Base-by-base conservation (phyloP, 495 filamentous ascomycete genomes). In the Clavariopsis aquatica region DNA sequence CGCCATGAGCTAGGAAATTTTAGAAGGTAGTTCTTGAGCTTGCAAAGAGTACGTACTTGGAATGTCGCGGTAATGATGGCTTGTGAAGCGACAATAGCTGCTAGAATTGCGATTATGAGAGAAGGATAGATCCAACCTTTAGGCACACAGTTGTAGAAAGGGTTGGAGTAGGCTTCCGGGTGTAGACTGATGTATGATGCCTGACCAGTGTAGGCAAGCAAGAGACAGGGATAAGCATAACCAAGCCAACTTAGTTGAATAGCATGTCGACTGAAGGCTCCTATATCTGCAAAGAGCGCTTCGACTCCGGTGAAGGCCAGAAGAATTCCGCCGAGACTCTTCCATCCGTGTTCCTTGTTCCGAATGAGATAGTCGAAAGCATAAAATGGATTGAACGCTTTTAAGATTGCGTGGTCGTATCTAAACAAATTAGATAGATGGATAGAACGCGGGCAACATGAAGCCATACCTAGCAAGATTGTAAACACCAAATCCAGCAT, bases 31-130 rank as follows among this genome's bases (percentile, higher is more conserved):
- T n/a, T 27, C 15, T 4, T 27, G 8, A 31, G 12, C 9, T 17
- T 9, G 10, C 31, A 5, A 1, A 59, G 8, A 10, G 12, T 15
- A 19, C 62, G 10, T 52, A 74, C 80, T 80, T 89, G 79, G 59
- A 91, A 90, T 2, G 84, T 84, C n/a, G 82, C 83, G 7, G 88
- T 91, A 49, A 91, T 90, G 76, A 90, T 87, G 31, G 88, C 89
- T 57, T 91, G 88, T 17, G 84, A 87, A n/a, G 88, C 88, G 19
- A 91, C 88, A 57, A 91, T 82, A 23, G 86, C 86, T 4, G 88
- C 88, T 4, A 90, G 73, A 34, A 91, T 80, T 0, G 88, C 84
- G 24, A 90, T 75, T 3, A 91, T 75, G 51, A 91, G 71, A 53
- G 83, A 82, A 10, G 86, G 85, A 60, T 85, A 89, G 19, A 90